Conservation (phyloP, 768 basidiomycete species). For the Gloeostereum incarnatum region DNA sequence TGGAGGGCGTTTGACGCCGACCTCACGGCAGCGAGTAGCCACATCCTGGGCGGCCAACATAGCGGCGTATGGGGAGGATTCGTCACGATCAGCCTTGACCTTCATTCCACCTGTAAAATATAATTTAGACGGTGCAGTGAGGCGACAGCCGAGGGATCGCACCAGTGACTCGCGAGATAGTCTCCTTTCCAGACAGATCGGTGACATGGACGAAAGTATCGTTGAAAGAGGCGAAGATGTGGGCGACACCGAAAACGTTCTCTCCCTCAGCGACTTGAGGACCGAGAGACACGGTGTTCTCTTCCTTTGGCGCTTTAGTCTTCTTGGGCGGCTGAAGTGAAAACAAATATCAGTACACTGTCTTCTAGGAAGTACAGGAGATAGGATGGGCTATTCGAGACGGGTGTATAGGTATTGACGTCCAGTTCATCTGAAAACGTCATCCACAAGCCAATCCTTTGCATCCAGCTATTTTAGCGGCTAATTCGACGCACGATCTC, state of each 20-base stretch:
- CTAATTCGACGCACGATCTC: too few species aligned
- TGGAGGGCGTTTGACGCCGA: slow-evolving; percentile 97
- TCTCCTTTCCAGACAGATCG: slow-evolving; percentile 98
- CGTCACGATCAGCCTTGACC: slow-evolving; percentile 99
- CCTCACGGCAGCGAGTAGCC: slow-evolving; percentile 92
- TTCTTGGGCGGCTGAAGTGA: slow-evolving; percentile 70
- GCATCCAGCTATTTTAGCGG: too few species aligned
- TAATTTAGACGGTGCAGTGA: not conserved
- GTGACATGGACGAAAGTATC: slow-evolving; percentile 99
- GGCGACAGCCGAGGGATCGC: slow-evolving; percentile 14
- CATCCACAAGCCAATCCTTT: too few species aligned
- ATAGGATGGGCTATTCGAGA: too few species aligned
- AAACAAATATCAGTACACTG: too few species aligned
- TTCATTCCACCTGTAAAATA: slow-evolving; percentile 83
- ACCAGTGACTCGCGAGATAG: slow-evolving; percentile 98
- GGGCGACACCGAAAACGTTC: slow-evolving; percentile 95
- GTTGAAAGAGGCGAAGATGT: slow-evolving; percentile 99
- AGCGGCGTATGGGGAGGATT: slow-evolving; percentile 94
- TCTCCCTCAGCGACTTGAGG: slow-evolving; percentile 96
- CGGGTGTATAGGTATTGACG: too few species aligned
- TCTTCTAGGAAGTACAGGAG: too few species aligned
- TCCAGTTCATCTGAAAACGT: too few species aligned
- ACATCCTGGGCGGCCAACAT: slow-evolving; percentile 99
- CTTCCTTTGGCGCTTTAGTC: slow-evolving; percentile 69
- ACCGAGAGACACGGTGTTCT: slow-evolving; percentile 83